Conservation (phyloP, 495 filamentous ascomycete genomes). For the Elaphomyces granulatus region DNA sequence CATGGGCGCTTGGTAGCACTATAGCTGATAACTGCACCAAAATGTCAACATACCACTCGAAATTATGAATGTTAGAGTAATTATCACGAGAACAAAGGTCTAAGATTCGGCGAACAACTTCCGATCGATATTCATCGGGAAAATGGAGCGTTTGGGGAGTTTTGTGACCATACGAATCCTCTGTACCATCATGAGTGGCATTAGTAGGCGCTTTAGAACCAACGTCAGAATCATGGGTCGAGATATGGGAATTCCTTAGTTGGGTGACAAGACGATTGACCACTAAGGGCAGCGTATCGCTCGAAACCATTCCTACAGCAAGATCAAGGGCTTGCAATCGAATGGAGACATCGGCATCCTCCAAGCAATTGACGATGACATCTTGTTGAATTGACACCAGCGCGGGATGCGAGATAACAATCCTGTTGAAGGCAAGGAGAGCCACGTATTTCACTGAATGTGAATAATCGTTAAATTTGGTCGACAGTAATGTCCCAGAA, state of each 20-base stretch:
- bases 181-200: background rate
- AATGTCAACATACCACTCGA: constrained; percentile 91
- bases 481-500: constrained; percentile 1
- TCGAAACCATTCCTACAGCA: constrained; percentile 78
- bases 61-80: constrained; percentile 72
- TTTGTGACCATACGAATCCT: constrained; percentile 8
- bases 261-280: constrained; percentile 79
- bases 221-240: background rate
- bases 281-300: constrained; percentile 65
- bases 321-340: constrained; percentile 84
- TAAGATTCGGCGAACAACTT: constrained; percentile 65
- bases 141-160: constrained; percentile 30
- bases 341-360: constrained; percentile 93
- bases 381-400: constrained; percentile 85
- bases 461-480: constrained; percentile 1
- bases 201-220: background rate
- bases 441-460: constrained; percentile 87
- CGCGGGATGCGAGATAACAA: constrained; percentile 74
- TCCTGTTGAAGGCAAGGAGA: constrained; percentile 82
- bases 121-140: constrained; percentile 67
- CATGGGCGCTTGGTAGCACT: constrained; percentile 27
- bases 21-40: constrained; percentile 66
- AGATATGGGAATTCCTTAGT: constrained; percentile 41
- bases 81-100: constrained; percentile 87
- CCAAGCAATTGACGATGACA: constrained; percentile 89